Base-by-base conservation (phyloP, 139 green algal species). In the Coccomyxa sp. region DNA sequence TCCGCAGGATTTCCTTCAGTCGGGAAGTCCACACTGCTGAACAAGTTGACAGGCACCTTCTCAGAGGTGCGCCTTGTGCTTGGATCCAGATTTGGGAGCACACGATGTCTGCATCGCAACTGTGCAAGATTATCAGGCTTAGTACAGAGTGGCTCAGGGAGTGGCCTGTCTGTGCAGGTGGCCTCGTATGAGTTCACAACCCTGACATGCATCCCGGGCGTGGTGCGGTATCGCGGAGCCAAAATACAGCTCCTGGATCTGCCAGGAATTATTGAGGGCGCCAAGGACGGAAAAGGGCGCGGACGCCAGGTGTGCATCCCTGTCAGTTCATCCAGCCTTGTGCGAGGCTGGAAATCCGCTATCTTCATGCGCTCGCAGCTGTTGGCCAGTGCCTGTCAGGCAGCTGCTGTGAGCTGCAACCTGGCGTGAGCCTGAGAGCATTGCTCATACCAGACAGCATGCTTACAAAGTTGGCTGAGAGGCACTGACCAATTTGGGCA, bases 121-220 rank as follows among this genome's bases (percentile, higher is more conserved):
- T n/a, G n/a, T n/a, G n/a, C n/a, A n/a, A n/a, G n/a, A n/a, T n/a
- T n/a, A n/a, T n/a, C n/a, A n/a, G n/a, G n/a, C n/a, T n/a, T n/a
- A n/a, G n/a, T n/a, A n/a, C n/a, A n/a, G n/a, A n/a, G n/a, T n/a
- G n/a, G n/a, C n/a, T n/a, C n/a, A n/a, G n/a, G n/a, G n/a, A n/a
- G n/a, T n/a, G n/a, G n/a, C n/a, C n/a, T n/a, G n/a, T n/a, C n/a
- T n/a, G n/a, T n/a, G n/a, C 86, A 93, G 90, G 90, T 89, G 41
- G 94, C 94, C 1, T 85, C 88, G 0, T 99, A 99, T 83, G 96
- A 99, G 91, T 99, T 99, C 87, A 99, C 96, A 0, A 99, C 96
- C 8, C 86, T 99, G 41, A 99, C 96, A 12, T 98, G 93, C 79
- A 87, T 99, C 18, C 96, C 96, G 0, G 95, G 95, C 7, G 93